Evolutionary conservation across 1,139 yeast species (phyloP), one percentile per base, ranked within the genome.

Genomic region (Geotrichum bryndzae): DNA sequence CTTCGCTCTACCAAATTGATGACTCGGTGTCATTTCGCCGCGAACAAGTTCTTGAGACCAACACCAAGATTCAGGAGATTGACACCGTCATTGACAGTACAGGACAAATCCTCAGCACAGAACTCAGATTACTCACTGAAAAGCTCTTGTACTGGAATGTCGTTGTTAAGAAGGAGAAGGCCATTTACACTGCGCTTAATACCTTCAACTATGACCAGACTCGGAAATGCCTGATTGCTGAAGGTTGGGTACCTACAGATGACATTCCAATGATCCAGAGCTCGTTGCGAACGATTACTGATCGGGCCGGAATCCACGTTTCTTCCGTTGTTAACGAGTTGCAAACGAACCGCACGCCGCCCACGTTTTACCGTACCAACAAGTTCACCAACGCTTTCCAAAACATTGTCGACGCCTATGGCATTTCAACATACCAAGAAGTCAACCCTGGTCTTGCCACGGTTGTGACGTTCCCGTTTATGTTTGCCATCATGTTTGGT

Each of bases 401-500:
- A 77, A 83, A 83, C 71, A 92, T 94, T 72, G 90, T 90, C 67
- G 99, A 94, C 74, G 96, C 97, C 6, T 94, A 94, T 72, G 99
- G 98, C 68, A 82, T 92, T 60, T 96, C 97, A 15, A 85, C 96
- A 11, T 92, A 94, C 76, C 91, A 90, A 72, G 99, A 94, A 74
- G 95, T 94, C 48, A 94, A 94, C 71, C 97, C 99, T 1, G 98
- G 97, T 61, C 80, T 94, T 67, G 96, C 99, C 3, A 90, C 99
- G 0, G 83, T 92, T 56, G 88, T 94, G 46, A 94, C 99, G 0
- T 94, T 94, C 78, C 99, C 99, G 15, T 94, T 95, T 76, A 90
- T 94, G 97, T 94, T 94, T 79, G 97, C 99, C 48, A 89, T 95
- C 68, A 94, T 94, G 99, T 94, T 94, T 80, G 99, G 99, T 76